phyloP scores from a whole-genome alignment of 2,329 filamentous ascomycete species.

The Phialocephala sp. region DNA sequence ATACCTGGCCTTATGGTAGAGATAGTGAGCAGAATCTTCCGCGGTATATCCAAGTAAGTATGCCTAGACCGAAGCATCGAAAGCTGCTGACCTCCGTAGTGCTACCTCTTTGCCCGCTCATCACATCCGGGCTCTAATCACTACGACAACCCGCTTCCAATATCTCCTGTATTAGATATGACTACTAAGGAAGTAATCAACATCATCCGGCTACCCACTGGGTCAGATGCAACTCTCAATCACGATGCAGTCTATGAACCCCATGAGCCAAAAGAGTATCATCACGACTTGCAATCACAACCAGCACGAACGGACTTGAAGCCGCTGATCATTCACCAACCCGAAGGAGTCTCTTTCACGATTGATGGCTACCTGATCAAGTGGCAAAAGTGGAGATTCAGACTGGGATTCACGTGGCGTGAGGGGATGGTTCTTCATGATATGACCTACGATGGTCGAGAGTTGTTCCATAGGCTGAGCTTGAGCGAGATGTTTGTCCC shows the following conservation, averaged over 20 bases:
- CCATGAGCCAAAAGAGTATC: slow-evolving; percentile 33
- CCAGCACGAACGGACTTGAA: slow-evolving; percentile 55
- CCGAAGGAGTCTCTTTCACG: slow-evolving; percentile 66
- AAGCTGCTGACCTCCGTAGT: slow-evolving; percentile 22
- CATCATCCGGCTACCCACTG: slow-evolving; percentile 36
- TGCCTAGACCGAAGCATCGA: background rate
- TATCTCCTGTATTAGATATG: slow-evolving; percentile 37
- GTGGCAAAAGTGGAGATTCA: slow-evolving; percentile 67
- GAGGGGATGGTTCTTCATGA: slow-evolving; percentile 68
- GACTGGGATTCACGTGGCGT: slow-evolving; percentile 64
- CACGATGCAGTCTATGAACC: slow-evolving; percentile 28
- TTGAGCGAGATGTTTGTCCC: slow-evolving; percentile 68
- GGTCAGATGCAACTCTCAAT: slow-evolving; percentile 26
- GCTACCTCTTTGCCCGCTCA: slow-evolving; percentile 34
- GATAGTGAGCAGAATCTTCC: slow-evolving; percentile 34
- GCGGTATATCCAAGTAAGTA: slow-evolving; percentile 35
- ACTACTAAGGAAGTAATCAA: slow-evolving; percentile 30
- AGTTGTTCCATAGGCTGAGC: slow-evolving; percentile 62
- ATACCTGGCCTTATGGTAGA: slow-evolving; percentile 39
- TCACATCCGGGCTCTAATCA: slow-evolving; percentile 37
- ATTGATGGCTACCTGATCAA: slow-evolving; percentile 48
- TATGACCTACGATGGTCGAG: slow-evolving; percentile 63
- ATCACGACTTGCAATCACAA: slow-evolving; percentile 34
- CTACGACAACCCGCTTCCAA: slow-evolving; percentile 36
- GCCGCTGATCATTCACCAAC: slow-evolving; percentile 66